Percentiles rank a stretch among this genome's conserved stretches.
Conservation (phyloP, 768 basidiomycete species). For the Flagelloscypha sp. region DNA sequence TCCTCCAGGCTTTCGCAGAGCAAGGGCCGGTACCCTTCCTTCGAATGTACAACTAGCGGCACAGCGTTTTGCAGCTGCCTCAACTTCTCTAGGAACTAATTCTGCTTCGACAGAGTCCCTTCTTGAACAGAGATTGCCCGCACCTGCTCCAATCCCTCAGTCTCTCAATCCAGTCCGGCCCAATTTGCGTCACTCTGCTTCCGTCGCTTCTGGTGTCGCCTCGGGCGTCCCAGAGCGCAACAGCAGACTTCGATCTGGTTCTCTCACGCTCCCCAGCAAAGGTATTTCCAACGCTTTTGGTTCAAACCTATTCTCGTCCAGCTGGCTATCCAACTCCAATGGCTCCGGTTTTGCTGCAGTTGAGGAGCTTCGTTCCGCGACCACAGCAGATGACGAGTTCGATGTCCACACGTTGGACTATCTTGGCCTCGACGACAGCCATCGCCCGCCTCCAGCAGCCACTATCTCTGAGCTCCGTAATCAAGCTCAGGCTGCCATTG, state of each 20-base stretch:
- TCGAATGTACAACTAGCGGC: slow-evolving; percentile 88
- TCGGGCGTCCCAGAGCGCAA: slow-evolving; percentile 52
- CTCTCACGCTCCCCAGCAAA: slow-evolving; percentile 76
- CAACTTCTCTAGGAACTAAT: slow-evolving; percentile 45
- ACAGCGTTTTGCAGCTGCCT: slow-evolving; percentile 68
- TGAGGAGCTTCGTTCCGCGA: slow-evolving; percentile 76
- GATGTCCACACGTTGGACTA: slow-evolving; percentile 95
- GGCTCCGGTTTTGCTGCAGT: slow-evolving; percentile 54
- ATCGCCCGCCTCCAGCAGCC: slow-evolving; percentile 72
- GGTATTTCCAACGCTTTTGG: slow-evolving; percentile 81
- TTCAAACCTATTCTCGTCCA: slow-evolving; percentile 80
- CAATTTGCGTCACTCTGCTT: slow-evolving; percentile 67
- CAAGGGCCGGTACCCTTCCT: slow-evolving; percentile 95
- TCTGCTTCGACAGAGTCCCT: slow-evolving; percentile 41
- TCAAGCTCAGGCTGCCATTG: slow-evolving; percentile 86
- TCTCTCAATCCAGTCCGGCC: slow-evolving; percentile 49
- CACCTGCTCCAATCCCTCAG: slow-evolving; percentile 28
- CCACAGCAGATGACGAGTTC: slow-evolving; percentile 81
- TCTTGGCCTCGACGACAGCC: slow-evolving; percentile 82
- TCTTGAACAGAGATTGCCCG: slow-evolving; percentile 33
- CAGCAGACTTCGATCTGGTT: slow-evolving; percentile 87
- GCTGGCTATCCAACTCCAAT: slow-evolving; percentile 70
- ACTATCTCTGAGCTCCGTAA: slow-evolving; percentile 84
- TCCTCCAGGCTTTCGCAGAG: slow-evolving; percentile 84
- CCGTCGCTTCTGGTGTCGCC: slow-evolving; percentile 50